phyloP scores from a whole-genome alignment of 2,329 filamentous ascomycete genomes.

The Cadophora sp. region DNA sequence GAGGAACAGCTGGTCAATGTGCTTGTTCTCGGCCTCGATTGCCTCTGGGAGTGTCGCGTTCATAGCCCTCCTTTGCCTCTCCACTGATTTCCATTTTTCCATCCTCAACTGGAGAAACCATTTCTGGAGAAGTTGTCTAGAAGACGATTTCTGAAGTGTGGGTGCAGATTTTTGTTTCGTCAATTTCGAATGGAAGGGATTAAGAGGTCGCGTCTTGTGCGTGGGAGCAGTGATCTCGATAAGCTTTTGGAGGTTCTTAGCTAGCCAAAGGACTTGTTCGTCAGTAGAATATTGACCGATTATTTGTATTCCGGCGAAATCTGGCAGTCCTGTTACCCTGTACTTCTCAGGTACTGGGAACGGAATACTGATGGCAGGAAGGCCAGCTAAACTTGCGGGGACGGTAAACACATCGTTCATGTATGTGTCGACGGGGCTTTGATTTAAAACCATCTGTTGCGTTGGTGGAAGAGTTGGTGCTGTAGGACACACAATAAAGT shows the following conservation, averaged over 20 bases:
- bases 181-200: background rate
- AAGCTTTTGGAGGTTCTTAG: slow-evolving; percentile 47
- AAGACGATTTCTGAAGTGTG: background rate
- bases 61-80: background rate
- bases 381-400: slow-evolving; percentile 87
- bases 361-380: slow-evolving; percentile 88
- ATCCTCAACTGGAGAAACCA: background rate
- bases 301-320: slow-evolving; percentile 70
- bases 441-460: slow-evolving; percentile 61
- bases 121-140: background rate
- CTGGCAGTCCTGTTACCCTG: slow-evolving; percentile 47
- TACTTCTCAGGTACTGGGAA: slow-evolving; percentile 46
- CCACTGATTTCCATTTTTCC: background rate
- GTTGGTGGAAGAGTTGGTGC: slow-evolving; percentile 77
- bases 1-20: background rate
- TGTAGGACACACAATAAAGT: slow-evolving; percentile 88
- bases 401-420: slow-evolving; percentile 97
- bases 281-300: slow-evolving; percentile 87
- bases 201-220: background rate
- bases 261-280: slow-evolving; percentile 64
- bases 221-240: background rate
- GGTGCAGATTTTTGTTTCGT: background rate
- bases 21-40: background rate
- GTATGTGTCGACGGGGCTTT: slow-evolving; percentile 74
- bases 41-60: background rate